Conservation (phyloP, 2,329 filamentous ascomycete genomes). For the Alternaria triticimaculans region DNA sequence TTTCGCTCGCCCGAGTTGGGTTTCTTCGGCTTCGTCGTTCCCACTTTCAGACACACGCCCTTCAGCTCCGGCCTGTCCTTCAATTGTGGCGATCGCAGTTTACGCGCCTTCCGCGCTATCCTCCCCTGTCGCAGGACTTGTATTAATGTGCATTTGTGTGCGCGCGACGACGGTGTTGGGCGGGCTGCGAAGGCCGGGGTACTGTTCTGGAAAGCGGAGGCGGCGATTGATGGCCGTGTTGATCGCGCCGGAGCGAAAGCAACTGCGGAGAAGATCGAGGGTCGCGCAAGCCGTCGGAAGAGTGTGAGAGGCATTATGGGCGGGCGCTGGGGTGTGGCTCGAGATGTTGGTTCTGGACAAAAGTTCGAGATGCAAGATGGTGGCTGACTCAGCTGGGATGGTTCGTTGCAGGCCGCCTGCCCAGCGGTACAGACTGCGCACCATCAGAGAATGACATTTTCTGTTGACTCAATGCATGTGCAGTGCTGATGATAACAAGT, state of each 20-base stretch:
- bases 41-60: slow-evolving; percentile 94
- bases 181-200: slow-evolving; percentile 32
- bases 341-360: slow-evolving; percentile 1
- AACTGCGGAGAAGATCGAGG: slow-evolving; percentile 27
- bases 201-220: slow-evolving; percentile 28
- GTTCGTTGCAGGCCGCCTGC: neutral
- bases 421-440: neutral
- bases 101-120: slow-evolving; percentile 78
- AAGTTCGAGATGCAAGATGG: slow-evolving; percentile 19
- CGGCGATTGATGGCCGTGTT: slow-evolving; percentile 27
- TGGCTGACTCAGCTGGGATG: slow-evolving; percentile 16
- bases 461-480: neutral
- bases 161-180: slow-evolving; percentile 49
- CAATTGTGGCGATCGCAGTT: slow-evolving; percentile 87
- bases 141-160: slow-evolving; percentile 55
- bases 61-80: slow-evolving; percentile 81
- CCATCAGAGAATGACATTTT: neutral
- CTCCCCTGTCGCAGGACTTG: slow-evolving; percentile 73
- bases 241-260: slow-evolving; percentile 23
- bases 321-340: slow-evolving; percentile 5
- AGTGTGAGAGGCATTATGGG: slow-evolving; percentile 49
- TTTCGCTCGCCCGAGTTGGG: slow-evolving; percentile 98
- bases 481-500: neutral
- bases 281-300: slow-evolving; percentile 49
- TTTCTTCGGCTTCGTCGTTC: slow-evolving; percentile 95